Conservation (phyloP, 495 filamentous ascomycete genomes). For the Penicillium nucicola region DNA sequence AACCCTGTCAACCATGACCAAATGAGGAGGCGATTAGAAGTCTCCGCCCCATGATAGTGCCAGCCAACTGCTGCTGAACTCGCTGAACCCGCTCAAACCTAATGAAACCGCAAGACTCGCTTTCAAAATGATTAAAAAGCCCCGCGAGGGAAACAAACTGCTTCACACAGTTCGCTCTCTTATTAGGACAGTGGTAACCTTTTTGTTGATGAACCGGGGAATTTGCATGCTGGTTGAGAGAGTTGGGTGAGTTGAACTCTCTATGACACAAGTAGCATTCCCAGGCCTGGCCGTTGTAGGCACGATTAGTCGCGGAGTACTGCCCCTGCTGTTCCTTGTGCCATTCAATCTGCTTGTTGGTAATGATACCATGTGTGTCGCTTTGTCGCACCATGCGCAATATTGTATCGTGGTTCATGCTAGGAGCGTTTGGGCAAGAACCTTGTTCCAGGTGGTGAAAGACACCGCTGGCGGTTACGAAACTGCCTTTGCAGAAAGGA, state of each 20-base stretch:
- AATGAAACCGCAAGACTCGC: constrained; percentile 48
- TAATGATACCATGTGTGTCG: constrained; percentile 37
- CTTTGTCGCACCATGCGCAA: constrained; percentile 23
- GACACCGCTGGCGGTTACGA: constrained; percentile 40
- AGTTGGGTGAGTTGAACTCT: constrained; percentile 16
- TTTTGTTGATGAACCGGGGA: constrained; percentile 40
- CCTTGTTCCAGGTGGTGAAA: constrained; percentile 45
- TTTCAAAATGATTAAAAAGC: constrained; percentile 55
- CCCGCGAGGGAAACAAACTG: constrained; percentile 47
- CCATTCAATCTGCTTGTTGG: constrained; percentile 39
- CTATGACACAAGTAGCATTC: constrained; percentile 48
- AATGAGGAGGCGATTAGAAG: no score
- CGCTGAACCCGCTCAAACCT: constrained; percentile 41
- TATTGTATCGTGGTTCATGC: constrained; percentile 38
- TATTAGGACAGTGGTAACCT: constrained; percentile 55
- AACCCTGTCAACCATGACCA: no score
- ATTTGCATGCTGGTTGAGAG: constrained; percentile 35
- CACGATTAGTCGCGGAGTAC: constrained; percentile 19
- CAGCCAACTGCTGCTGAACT: constrained; percentile 1
- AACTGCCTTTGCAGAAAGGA: constrained; percentile 41
- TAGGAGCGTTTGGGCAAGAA: constrained; percentile 32
- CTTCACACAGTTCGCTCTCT: constrained; percentile 25
- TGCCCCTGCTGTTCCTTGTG: constrained; percentile 12
- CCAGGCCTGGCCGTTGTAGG: constrained; percentile 37
- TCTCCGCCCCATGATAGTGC: background rate